A percentile compares a stretch with the other conserved stretches of the same genome.
phyloP scores from a whole-genome alignment of 352 stramenopile genomes.

The Aphanomyces astaci region DNA sequence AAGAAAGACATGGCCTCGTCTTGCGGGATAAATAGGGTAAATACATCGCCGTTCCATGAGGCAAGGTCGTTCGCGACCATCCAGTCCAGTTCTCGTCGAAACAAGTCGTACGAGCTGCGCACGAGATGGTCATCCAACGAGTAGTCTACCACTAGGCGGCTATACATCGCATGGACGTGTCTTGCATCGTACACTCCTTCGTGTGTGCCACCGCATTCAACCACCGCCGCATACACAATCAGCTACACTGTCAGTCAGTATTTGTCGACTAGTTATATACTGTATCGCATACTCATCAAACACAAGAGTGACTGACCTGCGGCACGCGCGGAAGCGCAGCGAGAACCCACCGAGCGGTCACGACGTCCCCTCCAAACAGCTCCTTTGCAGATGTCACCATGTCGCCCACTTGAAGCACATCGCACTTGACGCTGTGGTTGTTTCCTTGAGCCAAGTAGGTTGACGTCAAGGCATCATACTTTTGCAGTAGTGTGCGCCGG shows the following conservation, averaged over 20 bases:
- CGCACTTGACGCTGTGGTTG: too few species aligned
- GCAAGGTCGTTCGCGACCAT: neutral
- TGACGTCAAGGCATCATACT: too few species aligned
- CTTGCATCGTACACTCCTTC: neutral
- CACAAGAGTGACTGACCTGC: too few species aligned
- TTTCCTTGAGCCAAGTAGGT: too few species aligned
- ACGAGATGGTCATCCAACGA: neutral
- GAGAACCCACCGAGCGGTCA: too few species aligned
- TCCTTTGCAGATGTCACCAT: neutral
- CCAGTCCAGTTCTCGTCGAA: neutral
- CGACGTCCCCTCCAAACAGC: too few species aligned
- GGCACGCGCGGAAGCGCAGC: neutral
- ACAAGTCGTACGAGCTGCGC: neutral
- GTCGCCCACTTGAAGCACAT: too few species aligned
- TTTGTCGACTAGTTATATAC: neutral
- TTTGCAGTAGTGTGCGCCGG: neutral
- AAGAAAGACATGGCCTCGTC: neutral
- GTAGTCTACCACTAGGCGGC: neutral
- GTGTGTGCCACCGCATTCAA: neutral
- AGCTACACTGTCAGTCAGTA: neutral
- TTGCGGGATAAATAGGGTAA: slow-evolving; percentile 7
- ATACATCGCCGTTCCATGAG: neutral
- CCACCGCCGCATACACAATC: neutral
- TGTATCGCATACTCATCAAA: too few species aligned
- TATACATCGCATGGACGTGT: neutral